Evolutionary conservation across 192 early-diverging fungal species (phyloP), one percentile per base, ranked within the genome.

Genomic region (Coemansia sp.): DNA sequence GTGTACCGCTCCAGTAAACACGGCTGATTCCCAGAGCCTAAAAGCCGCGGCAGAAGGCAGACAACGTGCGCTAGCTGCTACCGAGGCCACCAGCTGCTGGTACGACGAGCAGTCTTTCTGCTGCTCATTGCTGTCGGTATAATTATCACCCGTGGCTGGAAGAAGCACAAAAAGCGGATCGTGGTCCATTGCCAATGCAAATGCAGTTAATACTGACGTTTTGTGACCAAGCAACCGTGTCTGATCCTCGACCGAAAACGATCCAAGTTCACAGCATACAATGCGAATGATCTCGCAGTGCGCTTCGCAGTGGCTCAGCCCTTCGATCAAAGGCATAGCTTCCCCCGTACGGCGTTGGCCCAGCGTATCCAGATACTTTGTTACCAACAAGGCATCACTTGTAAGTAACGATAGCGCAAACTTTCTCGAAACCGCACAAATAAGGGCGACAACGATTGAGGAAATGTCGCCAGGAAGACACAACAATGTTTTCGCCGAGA

Each of bases 221-320:
- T 16, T 16, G 12, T 61, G 58, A 1, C 45, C 26, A 30, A 81
- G 51, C 1, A 81, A 60, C 52, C 16, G n/a, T 30, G 39, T 12
- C 45, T 81, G 78, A 39, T 75, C 66, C 21, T 65, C 62, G n/a
- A 62, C 21, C 0, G 73, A 26, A 63, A 81, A 67, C 16, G 66
- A 45, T 15, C 56, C 58, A 18, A 81, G 62, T 18, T 65, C 67
- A 16, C 63, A 35, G 5, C 67, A 18, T 5, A 66, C 55, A 21
- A 71, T 61, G 14, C 58, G 60, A 18, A 81, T 41, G 15, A 81
- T 48, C 38, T 72, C 73, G 63, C 69, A 69, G 53, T 75, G 62
- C 0, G 72, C 68, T 15, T 14, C 48, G 2, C 62, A 24, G 26
- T 49, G 60, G 2, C 23, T 33, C 18, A 81, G 21, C 6, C 78